Evolutionary conservation across 1,139 yeast species (phyloP), one percentile per base, ranked within the genome.

Genomic region (Magnusiomyces tetraspermus): DNA sequence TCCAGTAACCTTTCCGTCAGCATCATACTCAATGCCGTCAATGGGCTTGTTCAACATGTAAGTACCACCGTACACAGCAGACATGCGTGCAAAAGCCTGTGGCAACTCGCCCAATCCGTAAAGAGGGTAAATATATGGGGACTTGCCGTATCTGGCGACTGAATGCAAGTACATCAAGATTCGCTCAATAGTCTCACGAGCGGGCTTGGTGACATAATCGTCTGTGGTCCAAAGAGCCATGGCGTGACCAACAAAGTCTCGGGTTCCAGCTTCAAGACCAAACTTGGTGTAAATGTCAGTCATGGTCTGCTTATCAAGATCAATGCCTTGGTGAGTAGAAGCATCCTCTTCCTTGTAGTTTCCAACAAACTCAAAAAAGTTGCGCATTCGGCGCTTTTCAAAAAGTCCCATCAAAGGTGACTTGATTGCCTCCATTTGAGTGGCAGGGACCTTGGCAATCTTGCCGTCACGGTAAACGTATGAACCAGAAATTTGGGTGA

Each of bases 51-150:
- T 96, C 66, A 92, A 80, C 98, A 92, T 94, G 68, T 89, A 92
- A 36, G 98, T 92, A 65, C 99, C 98, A 59, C 99, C 99, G 65
- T 92, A 90, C 60, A 92, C 92, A 44, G 98, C 98, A 46, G 96
- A 84, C 60, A 92, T 79, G 68, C 99, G 80, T 19, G 98, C 97
- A 74, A 92, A 92, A 15, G 97, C 98, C 71, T 92, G 99, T 21
- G 99, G 99, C 57, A 92, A 77, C 70, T 92, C 99, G 50, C 99
- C 98, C 56, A 94, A 77, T 11, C 99, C 99, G 67, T 92, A 92
- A 64, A 92, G 75, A 50, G 99, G 99, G 68, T 92, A 92, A 59
- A 92, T 79, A 69, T 92, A 92, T 11, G 98, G 98, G 11, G 97
- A 87, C 70, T 90, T 92, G 55, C 98, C 98, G 68, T 86, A 92